phyloP scores from a whole-genome alignment of 768 basidiomycete species.

The Amanita rimosa region DNA sequence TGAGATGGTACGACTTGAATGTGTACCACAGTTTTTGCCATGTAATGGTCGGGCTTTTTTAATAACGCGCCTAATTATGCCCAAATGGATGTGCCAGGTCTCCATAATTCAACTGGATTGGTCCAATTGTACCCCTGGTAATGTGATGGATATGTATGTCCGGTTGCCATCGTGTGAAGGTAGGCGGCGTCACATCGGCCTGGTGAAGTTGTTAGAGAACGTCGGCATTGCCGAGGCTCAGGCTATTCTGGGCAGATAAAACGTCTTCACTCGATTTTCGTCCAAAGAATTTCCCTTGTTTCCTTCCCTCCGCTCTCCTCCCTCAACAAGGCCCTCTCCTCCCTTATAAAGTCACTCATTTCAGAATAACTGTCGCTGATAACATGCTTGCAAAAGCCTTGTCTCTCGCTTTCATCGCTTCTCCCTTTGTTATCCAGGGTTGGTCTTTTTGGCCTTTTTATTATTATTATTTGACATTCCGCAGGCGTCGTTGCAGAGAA shows the following conservation, averaged over 20 bases:
- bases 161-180: too few species aligned
- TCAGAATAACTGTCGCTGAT: not conserved
- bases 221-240: too few species aligned
- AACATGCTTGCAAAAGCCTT: slow-evolving; percentile 15
- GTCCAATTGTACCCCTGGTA: too few species aligned
- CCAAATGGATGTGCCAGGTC: too few species aligned
- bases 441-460: not conserved
- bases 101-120: too few species aligned
- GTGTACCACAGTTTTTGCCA: not conserved
- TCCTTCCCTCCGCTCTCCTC: not conserved
- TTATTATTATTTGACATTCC: not conserved
- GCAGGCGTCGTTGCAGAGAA: slow-evolving; percentile 22
- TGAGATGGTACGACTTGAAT: slow-evolving; percentile 7
- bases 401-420: slow-evolving; percentile 30
- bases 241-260: too few species aligned
- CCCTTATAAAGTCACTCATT: not conserved
- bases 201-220: too few species aligned
- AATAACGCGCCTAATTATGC: too few species aligned
- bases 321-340: not conserved
- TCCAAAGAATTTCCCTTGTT: not conserved
- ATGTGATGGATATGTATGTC: too few species aligned
- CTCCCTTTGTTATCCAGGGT: slow-evolving; percentile 30
- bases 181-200: too few species aligned
- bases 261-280: too few species aligned
- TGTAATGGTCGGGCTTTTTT: too few species aligned